Base-by-base conservation (phyloP, 2,329 filamentous ascomycete species). In the Aspergillus sp. region DNA sequence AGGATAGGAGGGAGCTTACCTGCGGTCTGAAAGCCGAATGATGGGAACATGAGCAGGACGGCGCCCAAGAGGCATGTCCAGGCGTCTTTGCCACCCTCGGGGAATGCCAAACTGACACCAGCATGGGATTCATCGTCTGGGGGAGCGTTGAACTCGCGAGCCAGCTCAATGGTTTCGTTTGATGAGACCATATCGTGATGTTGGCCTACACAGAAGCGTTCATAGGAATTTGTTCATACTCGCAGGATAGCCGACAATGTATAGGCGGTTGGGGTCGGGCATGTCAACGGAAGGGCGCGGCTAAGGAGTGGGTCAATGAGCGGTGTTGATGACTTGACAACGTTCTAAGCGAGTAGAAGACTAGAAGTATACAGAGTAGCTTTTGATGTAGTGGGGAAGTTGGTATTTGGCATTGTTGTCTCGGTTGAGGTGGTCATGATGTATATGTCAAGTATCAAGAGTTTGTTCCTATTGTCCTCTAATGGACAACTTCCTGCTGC, bases 11-110 rank as follows among this genome's bases (percentile, higher is more conserved):
- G 26, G n/a, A n/a, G 6, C 53, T 42, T 60, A 63, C 65, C 54
- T 1, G 65, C 64, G 26, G 75, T 70, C 68, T 79, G 77, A 45
- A 80, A 76, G 1, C 78, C 77, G 56, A 74, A 74, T 2, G 71
- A 73, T 3, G 69, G 67, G 45, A 73, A 70, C 58, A 74, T 66
- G 14, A 70, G 60, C 17, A 73, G 47, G 33, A 60, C 65, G 11
- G 70, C 67, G 3, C 72, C 71, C 1, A 68, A 20, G 1, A 73
- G 52, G 30, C 68, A 69, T 5, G 59, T 59, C 67, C 68, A 73
- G 45, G 67, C 69, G 13, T 68, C 61, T 3, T 60, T 54, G 11
- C 69, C 66, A 7, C 66, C 65, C 30, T 70, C 68, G 2, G 68
- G 66, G 45, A 62, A 65, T 1, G 61, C 59, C 13, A 55, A 42